A percentile compares a stretch with the other conserved stretches of the same genome.
Conservation (phyloP, 73 alveolate species). For the Urostyla sp. region DNA sequence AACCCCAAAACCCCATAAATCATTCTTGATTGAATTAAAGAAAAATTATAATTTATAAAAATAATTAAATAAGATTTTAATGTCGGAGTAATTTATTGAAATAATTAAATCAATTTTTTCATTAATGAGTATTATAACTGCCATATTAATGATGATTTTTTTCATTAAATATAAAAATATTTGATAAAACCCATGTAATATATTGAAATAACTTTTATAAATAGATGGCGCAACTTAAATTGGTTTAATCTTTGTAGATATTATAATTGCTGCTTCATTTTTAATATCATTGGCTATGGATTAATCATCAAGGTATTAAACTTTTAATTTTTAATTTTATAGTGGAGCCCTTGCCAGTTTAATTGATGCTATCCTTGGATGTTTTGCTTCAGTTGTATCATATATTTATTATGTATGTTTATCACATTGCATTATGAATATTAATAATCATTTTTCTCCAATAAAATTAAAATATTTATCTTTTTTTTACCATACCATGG, state of each 20-base stretch:
- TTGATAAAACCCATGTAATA: too few species aligned
- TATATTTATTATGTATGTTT: slow-evolving; percentile 18
- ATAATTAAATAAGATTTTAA: too few species aligned
- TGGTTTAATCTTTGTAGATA: slow-evolving; percentile 25
- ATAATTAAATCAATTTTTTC: too few species aligned
- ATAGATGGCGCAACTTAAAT: slow-evolving; percentile 22
- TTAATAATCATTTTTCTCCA: slow-evolving; percentile 10
- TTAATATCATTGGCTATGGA: neutral
- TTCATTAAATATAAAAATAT: too few species aligned
- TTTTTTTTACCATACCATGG: neutral
- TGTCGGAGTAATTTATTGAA: too few species aligned
- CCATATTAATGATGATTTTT: too few species aligned
- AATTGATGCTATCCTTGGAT: slow-evolving; percentile 10
- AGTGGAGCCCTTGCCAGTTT: too few species aligned
- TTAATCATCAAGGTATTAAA: neutral
- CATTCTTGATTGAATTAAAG: too few species aligned
- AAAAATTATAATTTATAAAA: too few species aligned
- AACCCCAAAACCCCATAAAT: too few species aligned
- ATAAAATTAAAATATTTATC: slow-evolving; percentile 5
- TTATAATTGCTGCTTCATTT: slow-evolving; percentile 9
- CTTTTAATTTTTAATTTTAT: slow-evolving; percentile 7
- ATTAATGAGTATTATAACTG: too few species aligned
- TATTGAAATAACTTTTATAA: too few species aligned
- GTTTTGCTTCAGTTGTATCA: slow-evolving; percentile 1
- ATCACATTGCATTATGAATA: slow-evolving; percentile 19